phyloP scores from a whole-genome alignment of 768 basidiomycete species.

The Leucogyrophana mollusca region DNA sequence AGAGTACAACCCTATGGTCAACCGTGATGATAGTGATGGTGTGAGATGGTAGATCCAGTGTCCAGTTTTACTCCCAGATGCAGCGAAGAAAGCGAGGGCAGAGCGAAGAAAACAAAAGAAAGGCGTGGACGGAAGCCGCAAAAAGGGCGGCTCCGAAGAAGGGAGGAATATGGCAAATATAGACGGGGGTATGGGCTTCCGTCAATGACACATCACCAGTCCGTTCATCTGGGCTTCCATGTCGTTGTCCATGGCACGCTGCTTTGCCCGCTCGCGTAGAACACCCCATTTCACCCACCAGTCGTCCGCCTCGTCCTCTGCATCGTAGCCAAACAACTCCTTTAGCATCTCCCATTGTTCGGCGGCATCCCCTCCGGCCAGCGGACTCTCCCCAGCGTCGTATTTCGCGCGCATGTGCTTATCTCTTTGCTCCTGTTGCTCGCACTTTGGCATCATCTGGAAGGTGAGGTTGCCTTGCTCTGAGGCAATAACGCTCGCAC shows the following conservation, averaged over 20 bases:
- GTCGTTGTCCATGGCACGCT: conserved; percentile 13
- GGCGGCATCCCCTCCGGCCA: conserved; percentile 24
- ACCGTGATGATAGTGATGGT: neutral
- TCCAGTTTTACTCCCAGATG: neutral
- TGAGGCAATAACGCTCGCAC: conserved; percentile 40
- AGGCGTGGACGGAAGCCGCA: neutral
- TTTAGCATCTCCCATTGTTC: conserved; percentile 53
- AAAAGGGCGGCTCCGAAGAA: neutral
- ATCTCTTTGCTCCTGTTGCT: conserved; percentile 46
- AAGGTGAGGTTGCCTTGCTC: conserved; percentile 46
- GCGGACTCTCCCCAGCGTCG: conserved; percentile 45
- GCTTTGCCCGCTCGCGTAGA: conserved; percentile 37
- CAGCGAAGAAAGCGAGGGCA: neutral
- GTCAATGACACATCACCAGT: neutral
- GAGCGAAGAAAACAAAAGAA: neutral
- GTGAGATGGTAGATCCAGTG: neutral
- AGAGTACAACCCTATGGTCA: neutral
- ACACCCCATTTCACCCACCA: conserved; percentile 65
- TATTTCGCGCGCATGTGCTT: conserved; percentile 34
- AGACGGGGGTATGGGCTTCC: neutral
- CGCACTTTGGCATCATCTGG: conserved; percentile 43
- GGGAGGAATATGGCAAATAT: neutral
- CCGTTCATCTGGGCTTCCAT: conserved; percentile 14
- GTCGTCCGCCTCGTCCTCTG: conserved; percentile 56
- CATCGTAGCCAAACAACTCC: conserved; percentile 49